phyloP scores from a whole-genome alignment of 1,284 basidiomycete species.

The Inonotus obliquus region DNA sequence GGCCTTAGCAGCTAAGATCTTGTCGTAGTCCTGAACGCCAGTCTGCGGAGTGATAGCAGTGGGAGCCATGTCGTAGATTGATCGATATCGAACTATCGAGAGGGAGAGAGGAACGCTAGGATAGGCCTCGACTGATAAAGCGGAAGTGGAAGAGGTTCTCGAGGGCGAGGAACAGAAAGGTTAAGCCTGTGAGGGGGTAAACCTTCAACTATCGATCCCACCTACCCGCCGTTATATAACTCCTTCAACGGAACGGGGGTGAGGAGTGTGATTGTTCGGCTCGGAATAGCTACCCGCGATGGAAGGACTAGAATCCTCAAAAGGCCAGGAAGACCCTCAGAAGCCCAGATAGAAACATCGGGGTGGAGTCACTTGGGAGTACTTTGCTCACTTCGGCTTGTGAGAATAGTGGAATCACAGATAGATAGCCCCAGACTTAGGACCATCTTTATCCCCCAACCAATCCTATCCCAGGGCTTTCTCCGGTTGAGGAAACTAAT shows the following conservation, averaged over 20 bases:
- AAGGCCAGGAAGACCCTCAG: too few relatives aligned
- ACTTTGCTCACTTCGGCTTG: too few relatives aligned
- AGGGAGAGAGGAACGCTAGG: too few relatives aligned
- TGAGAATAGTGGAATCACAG: too few relatives aligned
- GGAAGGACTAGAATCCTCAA: neutral
- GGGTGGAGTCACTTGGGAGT: neutral
- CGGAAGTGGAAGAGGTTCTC: neutral
- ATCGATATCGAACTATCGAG: neutral
- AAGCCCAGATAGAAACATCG: neutral
- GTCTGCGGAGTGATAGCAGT: slow-evolving; percentile 26
- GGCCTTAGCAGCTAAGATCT: slow-evolving; percentile 24
- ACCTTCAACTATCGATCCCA: neutral
- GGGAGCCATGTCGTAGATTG: slow-evolving; percentile 30
- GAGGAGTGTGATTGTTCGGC: neutral
- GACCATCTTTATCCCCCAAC: too few relatives aligned
- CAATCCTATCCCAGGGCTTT: too few relatives aligned
- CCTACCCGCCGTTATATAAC: neutral
- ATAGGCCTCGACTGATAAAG: too few relatives aligned
- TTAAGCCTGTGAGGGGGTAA: neutral
- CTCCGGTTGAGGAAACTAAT: too few relatives aligned
- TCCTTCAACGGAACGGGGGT: neutral
- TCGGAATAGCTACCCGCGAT: neutral
- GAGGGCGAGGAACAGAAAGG: neutral
- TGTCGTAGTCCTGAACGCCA: slow-evolving; percentile 24
- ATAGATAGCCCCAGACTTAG: too few relatives aligned